phyloP scores from a whole-genome alignment of 2,329 filamentous ascomycete species.

The Neopestalotiopsis sp. region DNA sequence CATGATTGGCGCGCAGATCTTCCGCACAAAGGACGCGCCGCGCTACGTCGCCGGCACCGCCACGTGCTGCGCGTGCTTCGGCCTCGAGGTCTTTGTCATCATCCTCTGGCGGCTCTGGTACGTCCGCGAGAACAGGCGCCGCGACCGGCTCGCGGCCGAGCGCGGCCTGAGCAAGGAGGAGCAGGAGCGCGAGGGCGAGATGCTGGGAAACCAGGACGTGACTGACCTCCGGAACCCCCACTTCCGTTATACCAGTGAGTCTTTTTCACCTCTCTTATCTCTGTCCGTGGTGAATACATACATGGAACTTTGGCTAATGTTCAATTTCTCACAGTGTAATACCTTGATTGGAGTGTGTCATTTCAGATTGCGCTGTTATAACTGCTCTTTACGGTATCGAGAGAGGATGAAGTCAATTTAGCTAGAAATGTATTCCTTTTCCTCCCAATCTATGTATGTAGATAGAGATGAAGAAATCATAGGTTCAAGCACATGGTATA shows the following conservation, averaged over 20 bases:
- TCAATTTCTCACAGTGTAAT: too few relatives aligned
- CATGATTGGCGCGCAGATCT: slow-evolving; percentile 28
- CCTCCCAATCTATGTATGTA: too few relatives aligned
- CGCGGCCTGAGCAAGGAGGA: slow-evolving; percentile 33
- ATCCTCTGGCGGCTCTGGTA: slow-evolving; percentile 33
- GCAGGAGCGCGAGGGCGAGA: slow-evolving; percentile 28
- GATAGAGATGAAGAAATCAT: too few relatives aligned
- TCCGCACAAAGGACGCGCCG: slow-evolving; percentile 25
- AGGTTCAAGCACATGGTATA: too few relatives aligned
- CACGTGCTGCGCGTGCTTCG: slow-evolving; percentile 30
- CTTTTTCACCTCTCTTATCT: background rate
- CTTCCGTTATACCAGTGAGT: slow-evolving; percentile 20
- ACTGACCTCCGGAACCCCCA: slow-evolving; percentile 26
- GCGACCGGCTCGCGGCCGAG: slow-evolving; percentile 26
- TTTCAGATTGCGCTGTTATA: too few relatives aligned
- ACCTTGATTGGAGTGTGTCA: too few relatives aligned
- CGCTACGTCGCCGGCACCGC: slow-evolving; percentile 25
- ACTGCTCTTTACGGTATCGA: too few relatives aligned
- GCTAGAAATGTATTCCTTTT: too few relatives aligned
- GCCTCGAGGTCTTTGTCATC: slow-evolving; percentile 32
- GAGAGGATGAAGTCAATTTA: too few relatives aligned
- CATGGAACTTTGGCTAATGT: too few relatives aligned
- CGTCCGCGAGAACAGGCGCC: slow-evolving; percentile 32
- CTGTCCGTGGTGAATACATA: too few relatives aligned
- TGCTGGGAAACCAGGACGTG: slow-evolving; percentile 32